phyloP scores from a whole-genome alignment of 208 protist species.

The Herpetomonas samuelpessoai region DNA sequence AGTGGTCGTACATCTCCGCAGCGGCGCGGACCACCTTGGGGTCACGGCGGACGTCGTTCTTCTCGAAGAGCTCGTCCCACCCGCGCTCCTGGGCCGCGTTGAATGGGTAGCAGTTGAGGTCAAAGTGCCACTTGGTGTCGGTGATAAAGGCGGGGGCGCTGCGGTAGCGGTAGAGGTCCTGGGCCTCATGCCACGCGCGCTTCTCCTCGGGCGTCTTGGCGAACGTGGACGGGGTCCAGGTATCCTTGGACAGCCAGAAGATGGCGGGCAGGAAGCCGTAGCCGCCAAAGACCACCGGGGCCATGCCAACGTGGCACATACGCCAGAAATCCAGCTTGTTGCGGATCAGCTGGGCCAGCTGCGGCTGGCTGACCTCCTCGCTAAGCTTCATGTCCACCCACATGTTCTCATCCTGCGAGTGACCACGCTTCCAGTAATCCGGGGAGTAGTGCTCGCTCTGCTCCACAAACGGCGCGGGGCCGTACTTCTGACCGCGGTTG shows the following conservation, averaged over 20 bases:
- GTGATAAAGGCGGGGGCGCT: slow-evolving; percentile 79
- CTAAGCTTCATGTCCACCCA: slow-evolving; percentile 90
- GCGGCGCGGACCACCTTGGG: slow-evolving; percentile 71
- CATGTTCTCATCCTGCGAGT: slow-evolving; percentile 89
- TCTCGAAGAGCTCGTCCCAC: slow-evolving; percentile 92
- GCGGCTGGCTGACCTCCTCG: slow-evolving; percentile 78
- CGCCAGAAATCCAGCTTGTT: slow-evolving; percentile 88
- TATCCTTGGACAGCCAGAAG: slow-evolving; percentile 90
- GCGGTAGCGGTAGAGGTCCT: slow-evolving; percentile 92
- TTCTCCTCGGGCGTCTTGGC: slow-evolving; percentile 59
- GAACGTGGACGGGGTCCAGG: slow-evolving; percentile 77
- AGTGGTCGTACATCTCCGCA: slow-evolving; percentile 90
- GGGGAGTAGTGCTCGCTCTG: slow-evolving; percentile 75
- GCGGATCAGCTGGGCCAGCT: slow-evolving; percentile 77
- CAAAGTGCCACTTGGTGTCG: slow-evolving; percentile 90
- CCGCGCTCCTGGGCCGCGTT: slow-evolving; percentile 73
- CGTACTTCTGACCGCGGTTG: slow-evolving; percentile 68
- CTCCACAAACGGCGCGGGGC: slow-evolving; percentile 72
- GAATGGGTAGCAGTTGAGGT: slow-evolving; percentile 83
- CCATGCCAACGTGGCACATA: slow-evolving; percentile 57
- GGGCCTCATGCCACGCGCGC: slow-evolving; percentile 76
- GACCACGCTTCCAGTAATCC: slow-evolving; percentile 86
- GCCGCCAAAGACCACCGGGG: slow-evolving; percentile 63
- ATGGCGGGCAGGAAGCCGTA: slow-evolving; percentile 71
- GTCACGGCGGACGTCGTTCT: slow-evolving; percentile 90